A percentile compares a stretch with the other conserved stretches of the same genome.
Evolutionary conservation across 129 eudicot genomes (phyloP).

Genomic region (Ambrosia artemisiifolia): DNA sequence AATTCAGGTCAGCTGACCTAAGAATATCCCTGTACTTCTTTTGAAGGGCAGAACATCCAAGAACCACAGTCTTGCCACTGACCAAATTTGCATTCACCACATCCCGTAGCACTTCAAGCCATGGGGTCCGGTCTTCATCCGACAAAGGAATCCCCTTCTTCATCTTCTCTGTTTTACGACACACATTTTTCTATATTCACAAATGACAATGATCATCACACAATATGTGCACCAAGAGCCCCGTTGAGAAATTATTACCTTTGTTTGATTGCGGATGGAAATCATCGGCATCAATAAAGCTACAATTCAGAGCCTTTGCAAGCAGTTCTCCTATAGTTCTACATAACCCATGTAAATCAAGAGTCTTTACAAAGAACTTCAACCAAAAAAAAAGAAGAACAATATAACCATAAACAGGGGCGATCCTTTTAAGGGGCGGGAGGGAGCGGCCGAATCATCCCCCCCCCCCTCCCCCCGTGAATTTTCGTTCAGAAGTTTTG

Average conservation of each 20-base stretch:
- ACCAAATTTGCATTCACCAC: slow-evolving; percentile 32
- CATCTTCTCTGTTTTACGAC: slow-evolving; percentile 67
- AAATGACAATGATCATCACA: slow-evolving; percentile 16
- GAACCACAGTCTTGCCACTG: slow-evolving; percentile 45
- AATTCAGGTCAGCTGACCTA: slow-evolving; percentile 68
- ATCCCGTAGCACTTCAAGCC: slow-evolving; percentile 76
- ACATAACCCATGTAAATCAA: slow-evolving; percentile 4
- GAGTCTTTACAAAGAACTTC: background rate
- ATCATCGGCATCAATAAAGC: slow-evolving; percentile 89
- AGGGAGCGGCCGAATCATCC: too few relatives aligned
- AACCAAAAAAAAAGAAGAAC: background rate
- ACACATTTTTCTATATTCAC: slow-evolving; percentile 12
- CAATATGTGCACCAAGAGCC: background rate
- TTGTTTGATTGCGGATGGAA: slow-evolving; percentile 81
- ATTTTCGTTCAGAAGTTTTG: too few relatives aligned
- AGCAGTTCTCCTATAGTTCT: slow-evolving; percentile 83
- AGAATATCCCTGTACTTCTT: slow-evolving; percentile 73
- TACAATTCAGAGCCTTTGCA: slow-evolving; percentile 46
- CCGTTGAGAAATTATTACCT: slow-evolving; percentile 38
- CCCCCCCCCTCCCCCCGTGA: too few relatives aligned
- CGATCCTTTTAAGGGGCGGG: too few relatives aligned
- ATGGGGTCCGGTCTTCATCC: slow-evolving; percentile 77
- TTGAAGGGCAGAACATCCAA: slow-evolving; percentile 82
- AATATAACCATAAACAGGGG: too few relatives aligned
- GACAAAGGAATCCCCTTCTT: slow-evolving; percentile 73